Base-by-base conservation (phyloP, 2,329 filamentous ascomycete species). In the Paecilomyces variotii region DNA sequence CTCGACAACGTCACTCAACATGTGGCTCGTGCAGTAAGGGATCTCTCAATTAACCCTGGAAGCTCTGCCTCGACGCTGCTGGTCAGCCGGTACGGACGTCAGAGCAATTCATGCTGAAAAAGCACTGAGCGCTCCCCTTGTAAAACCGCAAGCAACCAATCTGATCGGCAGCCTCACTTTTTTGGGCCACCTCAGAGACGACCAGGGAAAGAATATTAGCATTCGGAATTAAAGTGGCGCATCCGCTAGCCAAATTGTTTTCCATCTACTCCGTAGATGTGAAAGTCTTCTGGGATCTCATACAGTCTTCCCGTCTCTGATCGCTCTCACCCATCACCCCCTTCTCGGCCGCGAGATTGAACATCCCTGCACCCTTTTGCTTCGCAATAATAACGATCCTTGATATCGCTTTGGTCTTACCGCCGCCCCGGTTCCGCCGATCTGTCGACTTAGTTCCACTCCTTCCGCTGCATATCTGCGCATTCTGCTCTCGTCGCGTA, bases 151-250 rank as follows among this genome's bases (percentile, higher is more conserved):
- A 56, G 54, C 54, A 50, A 56, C 34, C 39, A 52, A 52, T 52
- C 50, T 28, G 50, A 58, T 58, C 53, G 25, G 55, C 58, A 60
- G 58, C 58, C 58, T 60, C 58, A 60, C 58, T 60, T 55, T 60
- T 56, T 28, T 30, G 14, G 50, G 50, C 24, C 50, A 52, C 50
- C 50, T 52, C 50, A 52, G 50, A 19, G 11, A 24, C 12, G 50
- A 54, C 53, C 54, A 49, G 54, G 35, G 28, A 39, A 56, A 56
- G 24, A 49, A 27, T 35, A 49, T 56, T 34, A 14, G 25, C 28
- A 55, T 55, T 12, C 39, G 24, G 39, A 57, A 45, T 52, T 57
- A 19, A 19, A 57, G 52, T 57, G 56, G 56, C 52, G 56, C 50
- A 45, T 39, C 32, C 51, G 26, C 52, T 49, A 57, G 52, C 50